Conservation (phyloP, 805 yeast species). For the Candida sithepensis region DNA sequence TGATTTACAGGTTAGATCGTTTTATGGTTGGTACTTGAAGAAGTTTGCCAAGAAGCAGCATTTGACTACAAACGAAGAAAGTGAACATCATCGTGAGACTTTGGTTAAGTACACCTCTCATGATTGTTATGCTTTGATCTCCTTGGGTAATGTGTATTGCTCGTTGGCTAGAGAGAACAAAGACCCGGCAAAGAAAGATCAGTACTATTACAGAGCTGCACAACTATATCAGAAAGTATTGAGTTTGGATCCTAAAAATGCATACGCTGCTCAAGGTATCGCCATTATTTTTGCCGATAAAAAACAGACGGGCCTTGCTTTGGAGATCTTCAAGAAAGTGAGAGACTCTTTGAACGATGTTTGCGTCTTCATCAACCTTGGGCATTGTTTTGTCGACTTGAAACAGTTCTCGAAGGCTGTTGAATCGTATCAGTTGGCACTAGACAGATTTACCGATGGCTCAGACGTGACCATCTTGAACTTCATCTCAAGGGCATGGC, state of each 20-base stretch:
- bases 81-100: conserved; percentile 80
- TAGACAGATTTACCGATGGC: conserved; percentile 57
- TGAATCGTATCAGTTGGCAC: conserved; percentile 82
- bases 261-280: conserved; percentile 96
- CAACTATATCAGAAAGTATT: conserved; percentile 88
- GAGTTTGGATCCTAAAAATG: conserved; percentile 76
- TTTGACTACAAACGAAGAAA: conserved; percentile 51
- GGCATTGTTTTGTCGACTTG: conserved; percentile 81
- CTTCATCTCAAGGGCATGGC: conserved; percentile 86
- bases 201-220: conserved; percentile 83
- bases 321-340: conserved; percentile 82
- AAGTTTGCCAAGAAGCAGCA: conserved; percentile 53
- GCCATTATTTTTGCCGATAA: conserved; percentile 91
- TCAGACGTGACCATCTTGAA: conserved; percentile 66
- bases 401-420: conserved; percentile 82
- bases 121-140: conserved; percentile 84
- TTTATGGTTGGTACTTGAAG: conserved; percentile 85
- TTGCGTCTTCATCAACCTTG: conserved; percentile 79
- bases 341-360: conserved; percentile 86
- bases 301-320: conserved; percentile 67
- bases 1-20: conserved; percentile 80
- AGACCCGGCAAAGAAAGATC: conserved; percentile 56
- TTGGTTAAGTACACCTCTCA: conserved; percentile 79
- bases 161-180: conserved; percentile 76
- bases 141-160: conserved; percentile 85